These are phyloP conservation scores for Paraconiothyrium brasiliense DNA, from an alignment of 2,329 filamentous ascomycete species.

Conservation along the genomic window DNA sequence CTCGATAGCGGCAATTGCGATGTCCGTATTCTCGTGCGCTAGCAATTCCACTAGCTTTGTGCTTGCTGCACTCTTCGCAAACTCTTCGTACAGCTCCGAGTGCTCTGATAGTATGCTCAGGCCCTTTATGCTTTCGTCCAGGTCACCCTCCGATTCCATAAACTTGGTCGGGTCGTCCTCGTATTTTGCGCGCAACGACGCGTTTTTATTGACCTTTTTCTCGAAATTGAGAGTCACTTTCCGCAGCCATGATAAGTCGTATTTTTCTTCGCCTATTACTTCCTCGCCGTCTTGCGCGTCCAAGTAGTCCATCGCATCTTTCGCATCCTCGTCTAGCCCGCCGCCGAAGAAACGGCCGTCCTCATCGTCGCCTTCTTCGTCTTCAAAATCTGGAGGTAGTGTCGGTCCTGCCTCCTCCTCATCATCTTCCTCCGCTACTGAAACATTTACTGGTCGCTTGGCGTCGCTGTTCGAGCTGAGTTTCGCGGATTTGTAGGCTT, in stretches of 20 bases:
- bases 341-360: constrained; percentile 96
- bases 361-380: constrained; percentile 73
- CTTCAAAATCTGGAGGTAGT: constrained; percentile 64
- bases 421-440: constrained; percentile 57
- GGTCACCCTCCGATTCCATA: constrained; percentile 85
- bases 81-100: constrained; percentile 81
- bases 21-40: constrained; percentile 96
- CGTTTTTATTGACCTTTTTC: constrained; percentile 89
- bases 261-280: constrained; percentile 71
- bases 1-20: constrained; percentile 90
- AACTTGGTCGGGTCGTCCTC: constrained; percentile 83
- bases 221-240: constrained; percentile 85
- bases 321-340: constrained; percentile 82
- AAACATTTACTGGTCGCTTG: constrained; percentile 58
- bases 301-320: constrained; percentile 86
- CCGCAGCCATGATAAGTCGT: constrained; percentile 85
- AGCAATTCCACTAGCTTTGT: constrained; percentile 80
- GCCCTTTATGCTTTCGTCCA: constrained; percentile 87
- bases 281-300: constrained; percentile 71
- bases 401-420: constrained; percentile 62
- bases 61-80: constrained; percentile 77
- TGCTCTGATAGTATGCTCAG: constrained; percentile 89
- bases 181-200: constrained; percentile 85
- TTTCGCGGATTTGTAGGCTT: constrained; percentile 70
- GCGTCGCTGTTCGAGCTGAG: constrained; percentile 60